Base-by-base conservation (phyloP, 2,329 filamentous ascomycete species). In the Onygenales sp. region DNA sequence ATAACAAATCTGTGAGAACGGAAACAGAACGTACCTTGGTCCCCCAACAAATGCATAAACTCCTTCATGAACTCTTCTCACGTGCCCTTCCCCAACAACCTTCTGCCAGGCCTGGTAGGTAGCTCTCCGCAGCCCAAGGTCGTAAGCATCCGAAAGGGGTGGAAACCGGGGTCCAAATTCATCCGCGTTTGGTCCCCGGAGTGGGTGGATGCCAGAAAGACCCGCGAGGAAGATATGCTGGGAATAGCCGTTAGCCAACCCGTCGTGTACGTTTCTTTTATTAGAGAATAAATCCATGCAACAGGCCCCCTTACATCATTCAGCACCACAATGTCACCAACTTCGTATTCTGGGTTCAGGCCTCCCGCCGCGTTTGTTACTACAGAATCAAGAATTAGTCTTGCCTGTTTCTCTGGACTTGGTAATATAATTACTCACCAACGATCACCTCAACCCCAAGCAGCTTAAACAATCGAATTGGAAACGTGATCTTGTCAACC, bases 341-440 rank as follows among this genome's bases (percentile, higher is more conserved):
- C 81, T 27, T 68, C 69, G 67, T 84, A 86, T 39, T 76, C 74
- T n/a, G 78, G 74, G 65, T 86, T 85, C 38, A 86, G 67, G 10
- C 81, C 82, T 54, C 83, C 83, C 42, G 82, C 81, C 43, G 83
- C 83, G 64, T 86, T 86, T 43, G 83, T 86, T 59, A 85, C 80
- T 80, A 60, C 53, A 27, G 21, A 5, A 27, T 3, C 21, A 27
- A 31, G 13, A 38, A 8, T 17, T 33, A 13, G 10, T 33, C n/a
- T 45, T 38, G 3, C 21, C 21, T 27, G 31, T 49, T 32, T 49
- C 35, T 33, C 11, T 49, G 52, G n/a, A 0, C 21, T 43, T 31
- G 42, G 7, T n/a, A 35, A 41, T 9, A 21, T 32, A 27, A 42
- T 32, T 35, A 42, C 66, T 60, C 63, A 80, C 78, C 74, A 58